These are phyloP conservation scores for Trichoderma arundinaceum DNA, from an alignment of 2,329 filamentous ascomycete genomes.

Conservation along the genomic window DNA sequence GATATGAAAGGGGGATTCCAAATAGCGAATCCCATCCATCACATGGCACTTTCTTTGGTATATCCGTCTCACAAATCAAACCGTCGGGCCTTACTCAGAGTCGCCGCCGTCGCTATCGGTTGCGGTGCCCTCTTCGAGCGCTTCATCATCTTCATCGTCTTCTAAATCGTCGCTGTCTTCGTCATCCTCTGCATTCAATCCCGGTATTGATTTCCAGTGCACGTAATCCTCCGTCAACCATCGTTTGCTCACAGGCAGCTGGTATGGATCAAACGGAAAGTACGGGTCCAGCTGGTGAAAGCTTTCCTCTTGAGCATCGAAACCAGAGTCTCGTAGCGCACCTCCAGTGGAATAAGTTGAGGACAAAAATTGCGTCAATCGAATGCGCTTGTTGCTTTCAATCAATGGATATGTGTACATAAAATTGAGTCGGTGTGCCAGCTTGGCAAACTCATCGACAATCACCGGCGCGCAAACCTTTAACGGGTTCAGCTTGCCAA, in stretches of 20 bases:
- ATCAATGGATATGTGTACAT: constrained; percentile 88
- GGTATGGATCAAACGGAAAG: constrained; percentile 97
- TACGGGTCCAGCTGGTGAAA: constrained; percentile 89
- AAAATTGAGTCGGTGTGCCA: constrained; percentile 83
- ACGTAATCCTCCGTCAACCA: constrained; percentile 90
- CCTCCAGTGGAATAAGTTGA: constrained; percentile 62
- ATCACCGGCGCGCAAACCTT: constrained; percentile 93
- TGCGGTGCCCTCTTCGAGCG: constrained; percentile 58
- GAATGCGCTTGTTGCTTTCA: constrained; percentile 89
- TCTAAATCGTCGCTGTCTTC: constrained; percentile 61
- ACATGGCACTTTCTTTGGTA: not conserved
- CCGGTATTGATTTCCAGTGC: constrained; percentile 76
- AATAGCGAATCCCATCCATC: not conserved
- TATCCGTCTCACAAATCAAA: constrained; percentile 12
- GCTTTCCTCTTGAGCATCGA: constrained; percentile 68
- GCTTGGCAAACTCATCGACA: constrained; percentile 87
- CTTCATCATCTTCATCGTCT: constrained; percentile 55
- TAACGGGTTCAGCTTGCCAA: constrained; percentile 88
- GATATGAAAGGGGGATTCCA: constrained; percentile 5
- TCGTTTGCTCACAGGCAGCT: constrained; percentile 81
- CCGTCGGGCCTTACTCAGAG: constrained; percentile 33
- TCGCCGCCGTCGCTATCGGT: constrained; percentile 56
- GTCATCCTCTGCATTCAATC: constrained; percentile 64
- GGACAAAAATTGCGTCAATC: constrained; percentile 72
- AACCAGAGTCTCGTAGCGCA: constrained; percentile 57